Evolutionary conservation across 495 filamentous ascomycete genomes (phyloP).

Genomic region (Parathielavia hyrcaniae): DNA sequence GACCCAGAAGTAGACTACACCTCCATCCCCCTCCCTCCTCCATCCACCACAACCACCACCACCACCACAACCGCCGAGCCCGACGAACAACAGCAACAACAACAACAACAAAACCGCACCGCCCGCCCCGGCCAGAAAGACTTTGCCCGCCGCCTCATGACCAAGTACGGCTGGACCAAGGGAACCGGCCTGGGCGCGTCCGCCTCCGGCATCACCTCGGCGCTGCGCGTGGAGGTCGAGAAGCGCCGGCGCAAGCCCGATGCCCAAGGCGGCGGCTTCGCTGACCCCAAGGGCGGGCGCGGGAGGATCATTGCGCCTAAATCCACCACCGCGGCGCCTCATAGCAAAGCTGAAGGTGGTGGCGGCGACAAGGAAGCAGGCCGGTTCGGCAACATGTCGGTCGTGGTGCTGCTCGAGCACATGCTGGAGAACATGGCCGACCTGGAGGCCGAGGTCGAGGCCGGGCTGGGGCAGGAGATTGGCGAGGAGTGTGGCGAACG

Average conservation of each 20-base stretch:
- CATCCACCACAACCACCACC: neutral
- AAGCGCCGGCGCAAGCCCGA: slow-evolving; percentile 74
- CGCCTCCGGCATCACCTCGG: slow-evolving; percentile 71
- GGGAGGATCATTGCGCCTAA: slow-evolving; percentile 77
- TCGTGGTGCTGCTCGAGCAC: slow-evolving; percentile 68
- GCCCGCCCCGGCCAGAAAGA: slow-evolving; percentile 64
- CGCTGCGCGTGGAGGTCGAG: slow-evolving; percentile 73
- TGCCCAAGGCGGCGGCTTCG: slow-evolving; percentile 72
- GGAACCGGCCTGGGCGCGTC: slow-evolving; percentile 80
- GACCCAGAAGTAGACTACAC: slow-evolving; percentile 40
- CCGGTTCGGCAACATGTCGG: slow-evolving; percentile 63
- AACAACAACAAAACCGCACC: slow-evolving; percentile 36
- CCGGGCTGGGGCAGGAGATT: slow-evolving; percentile 83
- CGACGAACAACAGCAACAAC: neutral
- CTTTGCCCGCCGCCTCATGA: slow-evolving; percentile 80
- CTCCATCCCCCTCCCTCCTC: slow-evolving; percentile 22
- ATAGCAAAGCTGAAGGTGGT: slow-evolving; percentile 14
- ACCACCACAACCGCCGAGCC: neutral
- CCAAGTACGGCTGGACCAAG: slow-evolving; percentile 87
- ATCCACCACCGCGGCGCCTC: neutral
- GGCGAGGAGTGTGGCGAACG: slow-evolving; percentile 84
- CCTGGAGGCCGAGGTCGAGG: slow-evolving; percentile 59
- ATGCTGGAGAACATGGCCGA: slow-evolving; percentile 76
- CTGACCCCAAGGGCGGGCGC: slow-evolving; percentile 53
- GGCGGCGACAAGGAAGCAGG: slow-evolving; percentile 37